phyloP scores from a whole-genome alignment of 805 yeast species.

The Sugiyamaella boreocaroliniensis region DNA sequence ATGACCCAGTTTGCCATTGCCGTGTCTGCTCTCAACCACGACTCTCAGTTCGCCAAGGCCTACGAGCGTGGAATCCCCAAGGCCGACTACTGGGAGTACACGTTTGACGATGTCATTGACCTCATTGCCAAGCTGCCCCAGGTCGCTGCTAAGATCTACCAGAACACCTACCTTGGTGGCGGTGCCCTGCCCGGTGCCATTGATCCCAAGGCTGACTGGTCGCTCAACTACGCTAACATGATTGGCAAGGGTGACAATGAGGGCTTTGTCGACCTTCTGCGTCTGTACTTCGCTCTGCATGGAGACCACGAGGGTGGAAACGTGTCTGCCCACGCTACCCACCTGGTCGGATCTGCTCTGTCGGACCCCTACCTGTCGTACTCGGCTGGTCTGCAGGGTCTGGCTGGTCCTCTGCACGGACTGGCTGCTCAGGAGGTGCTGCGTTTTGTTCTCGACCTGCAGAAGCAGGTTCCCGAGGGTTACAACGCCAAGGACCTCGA shows the following conservation, averaged over 20 bases:
- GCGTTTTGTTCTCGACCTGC: conserved; percentile 62
- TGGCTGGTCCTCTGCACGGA: conserved; percentile 84
- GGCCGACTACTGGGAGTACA: conserved; percentile 67
- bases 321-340: conserved; percentile 76
- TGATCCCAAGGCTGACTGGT: conserved; percentile 56
- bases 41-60: conserved; percentile 63
- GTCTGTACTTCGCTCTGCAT: conserved; percentile 69
- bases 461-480: conserved; percentile 29
- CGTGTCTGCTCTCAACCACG: conserved; percentile 63
- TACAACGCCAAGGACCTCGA: conserved; percentile 48
- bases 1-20: conserved; percentile 80
- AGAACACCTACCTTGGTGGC: conserved; percentile 52
- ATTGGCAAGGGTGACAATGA: conserved; percentile 48
- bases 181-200: conserved; percentile 44
- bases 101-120: conserved; percentile 63
- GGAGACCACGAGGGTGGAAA: conserved; percentile 83
- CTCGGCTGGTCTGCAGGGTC: conserved; percentile 73
- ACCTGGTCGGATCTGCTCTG: conserved; percentile 74
- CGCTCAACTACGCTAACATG: conserved; percentile 60
- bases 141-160: conserved; percentile 68
- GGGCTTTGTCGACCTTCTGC: conserved; percentile 58
- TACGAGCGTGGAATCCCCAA: conserved; percentile 66
- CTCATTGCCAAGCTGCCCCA: conserved; percentile 69
- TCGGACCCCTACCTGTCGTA: conserved; percentile 70
- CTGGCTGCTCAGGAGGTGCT: conserved; percentile 82